Evolutionary conservation across 768 basidiomycete species (phyloP).

Genomic region (Tulasnella sp.): DNA sequence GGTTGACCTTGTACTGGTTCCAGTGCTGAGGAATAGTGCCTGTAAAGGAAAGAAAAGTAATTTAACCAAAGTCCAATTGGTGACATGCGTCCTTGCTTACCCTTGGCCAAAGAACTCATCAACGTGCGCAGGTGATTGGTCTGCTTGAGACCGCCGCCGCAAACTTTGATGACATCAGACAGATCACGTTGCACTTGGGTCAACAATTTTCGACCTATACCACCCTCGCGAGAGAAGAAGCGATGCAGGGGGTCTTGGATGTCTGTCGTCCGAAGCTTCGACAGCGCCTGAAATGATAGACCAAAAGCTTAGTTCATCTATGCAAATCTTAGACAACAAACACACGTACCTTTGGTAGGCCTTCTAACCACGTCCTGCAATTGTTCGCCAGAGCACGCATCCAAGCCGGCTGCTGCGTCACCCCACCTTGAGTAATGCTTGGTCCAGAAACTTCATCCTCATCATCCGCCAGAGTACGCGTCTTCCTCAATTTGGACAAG

Average conservation of each 20-base stretch:
- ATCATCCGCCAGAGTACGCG: slow-evolving; percentile 81
- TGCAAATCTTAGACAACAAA: neutral
- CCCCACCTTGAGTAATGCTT: slow-evolving; percentile 35
- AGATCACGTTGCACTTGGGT: slow-evolving; percentile 72
- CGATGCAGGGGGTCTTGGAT: slow-evolving; percentile 79
- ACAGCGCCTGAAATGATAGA: slow-evolving; percentile 54
- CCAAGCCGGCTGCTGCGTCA: slow-evolving; percentile 78
- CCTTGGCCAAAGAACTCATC: slow-evolving; percentile 84
- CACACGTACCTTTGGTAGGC: slow-evolving; percentile 57
- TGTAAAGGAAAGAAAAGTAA: slow-evolving; percentile 32
- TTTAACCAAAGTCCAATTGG: slow-evolving; percentile 2
- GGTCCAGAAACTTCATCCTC: slow-evolving; percentile 61
- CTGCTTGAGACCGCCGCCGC: slow-evolving; percentile 80
- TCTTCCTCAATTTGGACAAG: slow-evolving; percentile 80
- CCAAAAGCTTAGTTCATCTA: slow-evolving; percentile 24
- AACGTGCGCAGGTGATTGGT: slow-evolving; percentile 91
- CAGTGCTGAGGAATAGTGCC: slow-evolving; percentile 84
- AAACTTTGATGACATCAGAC: slow-evolving; percentile 68
- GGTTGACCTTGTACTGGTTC: slow-evolving; percentile 80
- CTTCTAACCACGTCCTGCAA: slow-evolving; percentile 71
- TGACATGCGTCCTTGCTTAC: slow-evolving; percentile 31
- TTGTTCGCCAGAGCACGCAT: slow-evolving; percentile 79
- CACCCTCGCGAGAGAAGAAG: slow-evolving; percentile 79
- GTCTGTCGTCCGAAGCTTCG: slow-evolving; percentile 50
- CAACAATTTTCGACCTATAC: slow-evolving; percentile 70